Evolutionary conservation across 768 basidiomycete species (phyloP).

Genomic region (Lactarius sanguifluus): DNA sequence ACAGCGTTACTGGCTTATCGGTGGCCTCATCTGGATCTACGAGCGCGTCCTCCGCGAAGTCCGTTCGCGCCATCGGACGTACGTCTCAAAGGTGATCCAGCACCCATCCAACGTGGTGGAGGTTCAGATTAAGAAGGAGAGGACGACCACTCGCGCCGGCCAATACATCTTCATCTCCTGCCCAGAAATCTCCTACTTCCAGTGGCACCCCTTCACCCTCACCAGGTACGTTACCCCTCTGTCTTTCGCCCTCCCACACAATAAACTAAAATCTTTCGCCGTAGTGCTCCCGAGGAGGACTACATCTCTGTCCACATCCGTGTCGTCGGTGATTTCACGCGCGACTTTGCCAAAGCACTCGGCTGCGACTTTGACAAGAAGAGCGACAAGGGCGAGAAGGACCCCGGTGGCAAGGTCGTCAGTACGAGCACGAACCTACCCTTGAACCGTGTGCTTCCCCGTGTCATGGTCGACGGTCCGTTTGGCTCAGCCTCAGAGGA

Average conservation of each 20-base stretch:
- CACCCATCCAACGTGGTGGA: conserved; percentile 95
- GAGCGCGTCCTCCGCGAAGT: conserved; percentile 93
- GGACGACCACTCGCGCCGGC: conserved; percentile 76
- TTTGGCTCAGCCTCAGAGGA: conserved; percentile 93
- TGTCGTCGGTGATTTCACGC: conserved; percentile 88
- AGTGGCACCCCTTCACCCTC: conserved; percentile 97
- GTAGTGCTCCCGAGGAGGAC: conserved; percentile 90
- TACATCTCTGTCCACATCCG: conserved; percentile 94
- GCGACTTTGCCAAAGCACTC: conserved; percentile 73
- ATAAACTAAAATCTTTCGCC: conserved; percentile 2
- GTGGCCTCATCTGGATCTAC: conserved; percentile 79
- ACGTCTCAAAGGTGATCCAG: conserved; percentile 91
- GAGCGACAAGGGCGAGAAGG: conserved; percentile 40
- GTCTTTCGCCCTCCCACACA: conserved; percentile 14
- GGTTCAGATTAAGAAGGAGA: conserved; percentile 97
- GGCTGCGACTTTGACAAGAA: conserved; percentile 77
- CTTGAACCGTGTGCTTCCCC: conserved; percentile 73
- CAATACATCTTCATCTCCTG: conserved; percentile 93
- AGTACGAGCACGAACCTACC: conserved; percentile 57
- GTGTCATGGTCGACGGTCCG: conserved; percentile 95
- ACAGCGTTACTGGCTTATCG: conserved; percentile 87
- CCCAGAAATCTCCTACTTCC: conserved; percentile 91
- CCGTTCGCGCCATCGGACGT: conserved; percentile 87
- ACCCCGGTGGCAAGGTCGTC: conserved; percentile 57
- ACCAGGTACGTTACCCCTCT: conserved; percentile 55